These are phyloP conservation scores for Erysimum cheiri DNA, from an alignment of 441 rosid species.

Conservation along the genomic window DNA sequence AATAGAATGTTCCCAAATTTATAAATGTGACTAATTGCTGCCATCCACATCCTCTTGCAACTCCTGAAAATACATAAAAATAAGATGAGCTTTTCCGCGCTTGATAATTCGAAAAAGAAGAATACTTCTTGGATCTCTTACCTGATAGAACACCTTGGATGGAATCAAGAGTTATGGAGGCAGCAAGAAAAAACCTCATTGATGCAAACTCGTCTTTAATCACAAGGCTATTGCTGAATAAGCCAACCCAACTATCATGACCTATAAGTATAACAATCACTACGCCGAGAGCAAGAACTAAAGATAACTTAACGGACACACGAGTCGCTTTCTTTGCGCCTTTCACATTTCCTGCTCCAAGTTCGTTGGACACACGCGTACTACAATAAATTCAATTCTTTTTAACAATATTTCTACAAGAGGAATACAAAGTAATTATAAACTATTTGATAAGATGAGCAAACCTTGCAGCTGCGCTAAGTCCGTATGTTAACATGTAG, in stretches of 20 bases:
- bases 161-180: conserved; percentile 63
- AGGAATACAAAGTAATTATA: neutral
- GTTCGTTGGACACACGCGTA: conserved; percentile 80
- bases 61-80: conserved; percentile 48
- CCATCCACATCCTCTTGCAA: conserved; percentile 79
- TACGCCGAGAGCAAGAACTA: conserved; percentile 52
- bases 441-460: neutral
- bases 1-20: conserved; percentile 58
- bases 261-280: conserved; percentile 58
- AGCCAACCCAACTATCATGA: conserved; percentile 63
- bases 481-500: conserved; percentile 57
- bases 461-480: conserved; percentile 64
- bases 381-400: conserved; percentile 32
- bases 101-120: neutral
- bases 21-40: conserved; percentile 55
- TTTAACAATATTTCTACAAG: neutral
- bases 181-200: conserved; percentile 61
- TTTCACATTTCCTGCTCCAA: conserved; percentile 63
- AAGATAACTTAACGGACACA: conserved; percentile 59
- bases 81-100: neutral
- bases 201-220: conserved; percentile 56
- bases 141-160: conserved; percentile 78
- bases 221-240: conserved; percentile 53
- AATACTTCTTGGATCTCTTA: conserved; percentile 1
- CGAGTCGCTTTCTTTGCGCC: conserved; percentile 66